These are phyloP conservation scores for Iris macrosiphon DNA, from an alignment of 106 monocot species.

Conservation along the genomic window DNA sequence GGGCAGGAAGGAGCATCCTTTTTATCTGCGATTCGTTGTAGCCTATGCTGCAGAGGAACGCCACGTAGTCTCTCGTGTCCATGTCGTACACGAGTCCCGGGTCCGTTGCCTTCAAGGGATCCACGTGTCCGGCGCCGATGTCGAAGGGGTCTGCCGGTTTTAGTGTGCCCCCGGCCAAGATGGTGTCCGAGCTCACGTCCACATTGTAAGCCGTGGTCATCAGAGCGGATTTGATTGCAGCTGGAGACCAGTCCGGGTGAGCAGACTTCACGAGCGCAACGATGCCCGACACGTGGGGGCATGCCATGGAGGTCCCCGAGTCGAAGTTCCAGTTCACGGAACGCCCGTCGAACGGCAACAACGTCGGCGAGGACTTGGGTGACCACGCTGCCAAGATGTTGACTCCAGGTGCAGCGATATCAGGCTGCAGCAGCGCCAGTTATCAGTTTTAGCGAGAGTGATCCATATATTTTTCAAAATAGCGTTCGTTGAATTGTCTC, in stretches of 20 bases:
- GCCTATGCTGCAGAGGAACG: slow-evolving; percentile 53
- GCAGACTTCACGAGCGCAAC: slow-evolving; percentile 55
- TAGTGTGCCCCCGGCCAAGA: slow-evolving; percentile 42
- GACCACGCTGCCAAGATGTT: slow-evolving; percentile 84
- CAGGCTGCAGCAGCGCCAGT: slow-evolving; percentile 58
- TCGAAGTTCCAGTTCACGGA: slow-evolving; percentile 58
- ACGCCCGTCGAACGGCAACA: slow-evolving; percentile 39
- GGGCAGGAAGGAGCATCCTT: slow-evolving; percentile 21
- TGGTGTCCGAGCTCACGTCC: slow-evolving; percentile 39
- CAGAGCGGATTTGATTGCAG: slow-evolving; percentile 64
- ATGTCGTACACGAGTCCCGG: slow-evolving; percentile 59
- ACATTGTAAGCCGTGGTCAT: slow-evolving; percentile 65
- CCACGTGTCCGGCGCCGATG: slow-evolving; percentile 38
- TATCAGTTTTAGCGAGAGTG: too few species aligned
- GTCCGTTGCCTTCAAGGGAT: slow-evolving; percentile 36
- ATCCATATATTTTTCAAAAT: too few species aligned
- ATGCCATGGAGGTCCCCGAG: slow-evolving; percentile 74
- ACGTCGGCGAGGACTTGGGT: slow-evolving; percentile 40
- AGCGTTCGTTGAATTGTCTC: too few species aligned
- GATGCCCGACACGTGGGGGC: slow-evolving; percentile 60
- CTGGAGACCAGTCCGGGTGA: slow-evolving; percentile 68
- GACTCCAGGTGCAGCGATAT: slow-evolving; percentile 67
- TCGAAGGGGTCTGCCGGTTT: slow-evolving; percentile 51
- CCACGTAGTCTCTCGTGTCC: slow-evolving; percentile 35
- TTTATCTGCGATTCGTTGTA: slow-evolving; percentile 23